Evolutionary conservation across 164 flowering plant species (phyloP), one percentile per base, ranked within the genome.

Genomic region (Aristolochia californica): DNA sequence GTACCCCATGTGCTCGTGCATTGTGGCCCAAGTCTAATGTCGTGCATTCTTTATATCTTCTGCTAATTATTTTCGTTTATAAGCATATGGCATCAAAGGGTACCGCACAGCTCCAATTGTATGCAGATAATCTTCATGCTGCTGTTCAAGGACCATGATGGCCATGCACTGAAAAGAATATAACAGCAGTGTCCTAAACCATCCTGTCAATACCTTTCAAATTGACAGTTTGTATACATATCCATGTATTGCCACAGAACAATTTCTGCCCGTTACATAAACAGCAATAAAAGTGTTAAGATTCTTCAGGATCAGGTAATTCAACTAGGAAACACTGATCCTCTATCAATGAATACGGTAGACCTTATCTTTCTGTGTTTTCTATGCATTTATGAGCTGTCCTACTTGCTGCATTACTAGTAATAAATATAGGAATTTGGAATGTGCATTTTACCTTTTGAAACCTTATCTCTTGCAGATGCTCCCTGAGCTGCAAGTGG

Each of bases 401-500:
- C n/a, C n/a, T 14, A 14, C 48, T 45, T 45, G 48, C 20, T 45
- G 48, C 48, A 45, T 4, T 45, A 45, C 11, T 15, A 14, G 2
- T 3, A 14, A 3, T 2, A 45, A 18, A 45, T 15, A 2, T 3
- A 45, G 11, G 11, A 12, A 45, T 15, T 45, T 45, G 16, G 15
- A n/a, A n/a, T n/a, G n/a, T 45, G 20, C 48, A 12, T 45, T 4
- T 2, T 18, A 4, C 11, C 5, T 18, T 14, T 15, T 14, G 11
- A 52, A n/a, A 27, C 26, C 17, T 25, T 12, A 53, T 22, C 14
- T 27, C 2, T 53, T 72, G 77, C 78, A 91, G 97, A 70, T 70
- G 27, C 70, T 80, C 13, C 91, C 88, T 18, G 75, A 75, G 44
- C 38, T 80, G 45, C 60, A 64, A 2, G 57, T 77, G 67, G 44